Conservation (phyloP, 768 basidiomycete genomes). For the Amanita inopinata region DNA sequence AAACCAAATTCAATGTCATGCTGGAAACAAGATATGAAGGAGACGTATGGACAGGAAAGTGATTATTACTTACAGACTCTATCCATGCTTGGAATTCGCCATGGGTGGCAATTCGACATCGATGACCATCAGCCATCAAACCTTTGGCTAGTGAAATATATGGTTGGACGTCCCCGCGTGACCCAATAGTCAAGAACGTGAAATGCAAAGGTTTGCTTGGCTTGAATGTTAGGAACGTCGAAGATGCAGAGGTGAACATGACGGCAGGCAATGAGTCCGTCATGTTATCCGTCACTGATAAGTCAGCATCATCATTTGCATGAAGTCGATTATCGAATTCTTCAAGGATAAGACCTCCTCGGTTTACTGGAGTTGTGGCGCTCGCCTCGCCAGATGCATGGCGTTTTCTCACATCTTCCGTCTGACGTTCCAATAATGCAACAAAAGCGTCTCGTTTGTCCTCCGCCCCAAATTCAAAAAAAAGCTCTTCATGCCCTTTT, state of each 20-base stretch:
- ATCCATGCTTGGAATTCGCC: conserved; percentile 94
- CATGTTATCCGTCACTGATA: conserved; percentile 44
- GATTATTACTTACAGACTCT: conserved; percentile 59
- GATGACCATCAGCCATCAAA: conserved; percentile 82
- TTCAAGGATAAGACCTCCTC: conserved; percentile 73
- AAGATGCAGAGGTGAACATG: conserved; percentile 95
- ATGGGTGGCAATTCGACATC: conserved; percentile 86
- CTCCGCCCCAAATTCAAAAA: conserved; percentile 85
- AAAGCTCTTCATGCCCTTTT: conserved; percentile 94
- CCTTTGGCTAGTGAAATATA: conserved; percentile 96
- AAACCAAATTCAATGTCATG: conserved; percentile 93
- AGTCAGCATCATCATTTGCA: conserved; percentile 26
- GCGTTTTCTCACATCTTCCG: conserved; percentile 59
- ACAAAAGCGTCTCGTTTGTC: conserved; percentile 77
- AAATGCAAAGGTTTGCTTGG: conserved; percentile 78
- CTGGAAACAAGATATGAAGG: conserved; percentile 27
- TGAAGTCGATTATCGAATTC: conserved; percentile 64
- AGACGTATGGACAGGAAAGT: conserved; percentile 4
- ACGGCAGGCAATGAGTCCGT: conserved; percentile 74
- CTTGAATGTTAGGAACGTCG: conserved; percentile 95
- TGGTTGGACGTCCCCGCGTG: conserved; percentile 94
- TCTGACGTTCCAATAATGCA: conserved; percentile 63
- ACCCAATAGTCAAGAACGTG: conserved; percentile 94
- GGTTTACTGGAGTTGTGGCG: conserved; percentile 41
- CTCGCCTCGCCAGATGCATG: conserved; percentile 33